A percentile compares a stretch with the other conserved stretches of the same genome.
Conservation (phyloP, 441 rosid species). For the Hura crepitans region DNA sequence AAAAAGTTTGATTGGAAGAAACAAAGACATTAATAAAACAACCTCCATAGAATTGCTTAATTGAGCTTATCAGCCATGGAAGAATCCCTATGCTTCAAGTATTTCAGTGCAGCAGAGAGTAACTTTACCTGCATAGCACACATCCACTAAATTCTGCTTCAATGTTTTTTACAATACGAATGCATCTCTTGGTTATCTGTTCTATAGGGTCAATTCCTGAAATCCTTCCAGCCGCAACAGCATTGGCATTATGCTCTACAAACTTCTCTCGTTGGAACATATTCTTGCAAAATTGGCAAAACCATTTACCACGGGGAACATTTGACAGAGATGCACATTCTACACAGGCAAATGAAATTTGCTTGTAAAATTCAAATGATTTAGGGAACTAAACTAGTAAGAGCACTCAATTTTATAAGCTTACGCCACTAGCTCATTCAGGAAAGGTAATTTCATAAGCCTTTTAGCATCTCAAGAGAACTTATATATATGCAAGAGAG, state of each 20-base stretch:
- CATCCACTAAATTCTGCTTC: constrained; percentile 75
- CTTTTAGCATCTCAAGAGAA: not conserved
- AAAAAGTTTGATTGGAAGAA: not conserved
- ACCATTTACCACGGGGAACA: constrained; percentile 84
- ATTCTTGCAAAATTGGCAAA: constrained; percentile 83
- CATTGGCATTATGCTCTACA: constrained; percentile 56
- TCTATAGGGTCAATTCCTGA: constrained; percentile 71
- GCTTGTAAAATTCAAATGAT: constrained; percentile 14
- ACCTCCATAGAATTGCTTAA: constrained; percentile 2
- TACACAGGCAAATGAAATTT: constrained; percentile 32
- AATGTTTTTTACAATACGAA: constrained; percentile 76
- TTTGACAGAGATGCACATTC: constrained; percentile 75
- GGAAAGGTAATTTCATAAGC: not conserved
- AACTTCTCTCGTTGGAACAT: constrained; percentile 57
- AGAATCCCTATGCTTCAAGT: constrained; percentile 13
- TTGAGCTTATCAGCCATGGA: not conserved
- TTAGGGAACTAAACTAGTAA: constrained; percentile 20
- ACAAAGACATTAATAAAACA: constrained; percentile 1
- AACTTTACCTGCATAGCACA: constrained; percentile 74
- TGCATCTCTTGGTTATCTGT: constrained; percentile 72
- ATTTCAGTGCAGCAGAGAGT: constrained; percentile 17
- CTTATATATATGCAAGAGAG: not conserved
- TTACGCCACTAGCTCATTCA: not conserved
- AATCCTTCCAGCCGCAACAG: constrained; percentile 77
- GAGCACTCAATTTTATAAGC: not conserved